Conservation (phyloP, 176 grass and related monocot genomes). For the Poa annua region DNA sequence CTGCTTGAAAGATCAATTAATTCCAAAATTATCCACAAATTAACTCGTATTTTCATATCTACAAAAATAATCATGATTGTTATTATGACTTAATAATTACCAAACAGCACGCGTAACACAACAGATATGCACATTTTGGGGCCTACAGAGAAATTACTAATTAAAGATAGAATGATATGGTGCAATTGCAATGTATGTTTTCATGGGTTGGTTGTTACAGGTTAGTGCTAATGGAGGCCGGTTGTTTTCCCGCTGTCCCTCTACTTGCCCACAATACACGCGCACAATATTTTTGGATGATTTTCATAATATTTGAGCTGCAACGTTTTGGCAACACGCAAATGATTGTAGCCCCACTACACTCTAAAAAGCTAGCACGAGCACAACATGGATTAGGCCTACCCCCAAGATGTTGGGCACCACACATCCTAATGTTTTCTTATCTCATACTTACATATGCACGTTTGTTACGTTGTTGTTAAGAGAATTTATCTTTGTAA, state of each 20-base stretch:
- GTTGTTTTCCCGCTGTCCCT: neutral
- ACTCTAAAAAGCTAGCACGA: slow-evolving; percentile 25
- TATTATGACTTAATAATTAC: neutral
- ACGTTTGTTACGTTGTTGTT: neutral
- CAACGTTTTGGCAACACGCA: slow-evolving; percentile 5
- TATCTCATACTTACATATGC: slow-evolving; percentile 19
- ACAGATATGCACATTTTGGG: neutral
- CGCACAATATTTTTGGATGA: neutral
- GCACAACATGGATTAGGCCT: neutral
- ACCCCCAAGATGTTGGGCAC: slow-evolving; percentile 15
- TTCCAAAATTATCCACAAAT: neutral
- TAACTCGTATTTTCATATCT: neutral
- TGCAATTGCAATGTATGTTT: slow-evolving; percentile 13
- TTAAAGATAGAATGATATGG: neutral
- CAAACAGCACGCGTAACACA: slow-evolving; percentile 9
- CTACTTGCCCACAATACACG: neutral
- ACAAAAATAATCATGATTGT: neutral
- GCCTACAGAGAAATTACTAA: neutral
- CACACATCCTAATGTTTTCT: slow-evolving; percentile 19
- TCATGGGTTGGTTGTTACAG: slow-evolving; percentile 2
- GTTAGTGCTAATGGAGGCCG: neutral
- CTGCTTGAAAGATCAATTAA: neutral
- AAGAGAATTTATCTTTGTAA: neutral
- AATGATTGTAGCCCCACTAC: slow-evolving; percentile 42
- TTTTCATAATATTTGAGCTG: neutral